phyloP scores from a whole-genome alignment of 75 land plant genomes.

The Cryptomeria japonica region DNA sequence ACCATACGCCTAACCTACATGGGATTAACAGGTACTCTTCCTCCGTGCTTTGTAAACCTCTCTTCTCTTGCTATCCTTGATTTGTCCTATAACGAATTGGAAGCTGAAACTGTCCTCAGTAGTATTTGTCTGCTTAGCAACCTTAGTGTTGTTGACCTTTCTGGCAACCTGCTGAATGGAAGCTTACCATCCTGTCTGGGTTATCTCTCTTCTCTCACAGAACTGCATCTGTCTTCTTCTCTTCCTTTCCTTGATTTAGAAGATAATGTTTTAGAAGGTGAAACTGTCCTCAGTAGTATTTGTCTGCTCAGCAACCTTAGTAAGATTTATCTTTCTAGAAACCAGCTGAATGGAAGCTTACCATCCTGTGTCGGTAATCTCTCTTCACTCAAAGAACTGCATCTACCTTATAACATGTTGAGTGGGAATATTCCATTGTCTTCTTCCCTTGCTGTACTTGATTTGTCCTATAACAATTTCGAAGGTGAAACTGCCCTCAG shows the following conservation, averaged over 20 bases:
- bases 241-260: too few relatives aligned
- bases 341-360: neutral
- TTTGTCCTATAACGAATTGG: neutral
- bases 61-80: neutral
- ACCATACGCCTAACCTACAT: neutral
- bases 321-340: slow-evolving; percentile 8
- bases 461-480: too few relatives aligned
- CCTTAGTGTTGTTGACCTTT: slow-evolving; percentile 10
- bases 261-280: too few relatives aligned
- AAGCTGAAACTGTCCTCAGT: neutral
- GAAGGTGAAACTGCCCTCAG: too few relatives aligned
- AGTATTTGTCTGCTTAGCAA: slow-evolving; percentile 10
- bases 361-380: neutral
- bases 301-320: slow-evolving; percentile 16
- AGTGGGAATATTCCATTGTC: too few relatives aligned
- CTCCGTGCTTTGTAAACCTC: neutral
- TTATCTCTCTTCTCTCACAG: too few relatives aligned
- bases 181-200: slow-evolving; percentile 13
- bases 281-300: neutral
- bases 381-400: neutral
- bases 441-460: too few relatives aligned
- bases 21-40: neutral
- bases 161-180: slow-evolving; percentile 17
- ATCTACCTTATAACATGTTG: too few relatives aligned
- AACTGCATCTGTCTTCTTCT: too few relatives aligned